These are phyloP conservation scores for Monilinia vaccinii-corymbosi DNA, from an alignment of 2,329 filamentous ascomycete genomes.

Conservation along the genomic window DNA sequence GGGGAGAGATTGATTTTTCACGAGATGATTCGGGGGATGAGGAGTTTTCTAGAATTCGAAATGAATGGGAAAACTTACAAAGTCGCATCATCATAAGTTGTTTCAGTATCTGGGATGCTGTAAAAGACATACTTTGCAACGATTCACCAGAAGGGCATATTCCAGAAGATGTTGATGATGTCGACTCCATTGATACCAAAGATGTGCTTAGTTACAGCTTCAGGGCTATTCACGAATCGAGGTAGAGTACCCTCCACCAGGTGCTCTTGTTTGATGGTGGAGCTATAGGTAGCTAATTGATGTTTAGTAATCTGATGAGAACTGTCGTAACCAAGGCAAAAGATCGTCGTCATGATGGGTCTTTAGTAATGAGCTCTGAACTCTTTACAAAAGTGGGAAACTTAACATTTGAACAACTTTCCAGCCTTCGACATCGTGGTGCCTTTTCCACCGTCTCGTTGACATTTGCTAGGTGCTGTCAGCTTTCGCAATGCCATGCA, in stretches of 20 bases:
- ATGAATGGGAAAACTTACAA: constrained; percentile 32
- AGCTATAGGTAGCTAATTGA: constrained; percentile 6
- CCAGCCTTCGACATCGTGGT: constrained; percentile 76
- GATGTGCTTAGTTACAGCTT: constrained; percentile 92
- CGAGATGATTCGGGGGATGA: constrained; percentile 6
- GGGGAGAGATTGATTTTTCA: constrained; percentile 18
- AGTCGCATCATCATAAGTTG: constrained; percentile 51
- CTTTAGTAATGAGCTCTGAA: constrained; percentile 39
- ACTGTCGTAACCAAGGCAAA: constrained; percentile 43
- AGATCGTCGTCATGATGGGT: constrained; percentile 34
- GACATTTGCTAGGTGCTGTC: constrained; percentile 76
- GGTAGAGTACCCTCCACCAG: constrained; percentile 50
- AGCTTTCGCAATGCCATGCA: constrained; percentile 35
- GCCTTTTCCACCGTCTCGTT: constrained; percentile 89
- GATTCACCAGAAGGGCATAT: constrained; percentile 90
- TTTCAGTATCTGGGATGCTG: constrained; percentile 64
- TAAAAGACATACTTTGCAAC: constrained; percentile 73
- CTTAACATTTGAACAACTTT: constrained; percentile 73
- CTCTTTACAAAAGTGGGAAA: constrained; percentile 60
- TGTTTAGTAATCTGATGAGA: constrained; percentile 60
- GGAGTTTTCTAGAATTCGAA: not conserved
- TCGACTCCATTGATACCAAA: constrained; percentile 69
- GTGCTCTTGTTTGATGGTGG: not conserved
- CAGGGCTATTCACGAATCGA: constrained; percentile 88
- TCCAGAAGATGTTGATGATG: constrained; percentile 64